A percentile compares a stretch with the other conserved stretches of the same genome.
Evolutionary conservation across 768 basidiomycete species (phyloP).

Genomic region (Rhodosporidiobolus sp.): DNA sequence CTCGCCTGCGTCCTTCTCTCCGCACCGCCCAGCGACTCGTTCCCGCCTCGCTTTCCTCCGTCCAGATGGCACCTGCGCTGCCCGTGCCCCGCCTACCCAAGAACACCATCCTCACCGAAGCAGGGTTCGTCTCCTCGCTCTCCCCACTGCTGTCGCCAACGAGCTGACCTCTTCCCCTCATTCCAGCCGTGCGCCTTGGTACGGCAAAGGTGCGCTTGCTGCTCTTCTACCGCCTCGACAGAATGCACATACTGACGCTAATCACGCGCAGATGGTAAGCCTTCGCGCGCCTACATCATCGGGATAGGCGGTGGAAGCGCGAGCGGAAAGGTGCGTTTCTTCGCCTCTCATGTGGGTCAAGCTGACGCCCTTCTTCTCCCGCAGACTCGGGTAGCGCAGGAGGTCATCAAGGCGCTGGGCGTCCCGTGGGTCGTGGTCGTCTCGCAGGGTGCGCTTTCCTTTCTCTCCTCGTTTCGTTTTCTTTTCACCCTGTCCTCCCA

Average conservation of each 20-base stretch:
- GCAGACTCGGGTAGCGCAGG: constrained; percentile 41
- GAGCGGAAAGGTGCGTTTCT: constrained; percentile 50
- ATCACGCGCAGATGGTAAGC: constrained; percentile 46
- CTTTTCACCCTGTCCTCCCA: not conserved
- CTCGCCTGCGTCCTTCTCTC: too few relatives aligned
- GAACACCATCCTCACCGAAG: constrained; percentile 32
- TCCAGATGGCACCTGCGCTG: too few relatives aligned
- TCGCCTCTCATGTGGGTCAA: not conserved
- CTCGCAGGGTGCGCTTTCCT: constrained; percentile 59
- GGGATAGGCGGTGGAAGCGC: constrained; percentile 53
- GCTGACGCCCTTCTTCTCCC: not conserved
- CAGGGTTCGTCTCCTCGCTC: constrained; percentile 9
- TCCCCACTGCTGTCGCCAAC: too few relatives aligned
- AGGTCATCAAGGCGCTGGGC: constrained; percentile 49
- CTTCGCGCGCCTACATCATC: constrained; percentile 50
- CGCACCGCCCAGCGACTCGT: too few relatives aligned
- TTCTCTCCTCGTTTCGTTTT: constrained; percentile 45
- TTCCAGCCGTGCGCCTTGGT: constrained; percentile 28
- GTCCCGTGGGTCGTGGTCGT: constrained; percentile 71
- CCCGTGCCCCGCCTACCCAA: constrained; percentile 2
- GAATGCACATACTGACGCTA: too few relatives aligned
- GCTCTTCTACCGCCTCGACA: not conserved
- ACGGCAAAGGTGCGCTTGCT: constrained; percentile 5
- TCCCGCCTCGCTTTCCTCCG: too few relatives aligned
- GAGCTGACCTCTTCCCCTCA: too few relatives aligned